Evolutionary conservation across 768 basidiomycete species (phyloP).

Genomic region (Cyclocybe cylindracea): DNA sequence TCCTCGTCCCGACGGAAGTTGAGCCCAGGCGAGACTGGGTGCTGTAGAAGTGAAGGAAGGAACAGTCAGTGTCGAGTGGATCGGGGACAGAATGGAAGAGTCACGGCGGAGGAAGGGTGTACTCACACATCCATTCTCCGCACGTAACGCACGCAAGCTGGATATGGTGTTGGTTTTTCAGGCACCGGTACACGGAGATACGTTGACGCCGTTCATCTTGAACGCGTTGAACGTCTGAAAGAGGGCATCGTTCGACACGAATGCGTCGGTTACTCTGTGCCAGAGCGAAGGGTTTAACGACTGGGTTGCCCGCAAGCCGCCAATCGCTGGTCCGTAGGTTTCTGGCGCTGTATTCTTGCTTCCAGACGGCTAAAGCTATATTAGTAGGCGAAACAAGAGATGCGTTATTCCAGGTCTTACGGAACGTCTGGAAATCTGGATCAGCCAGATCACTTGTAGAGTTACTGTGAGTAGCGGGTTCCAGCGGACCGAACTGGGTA

Average conservation of each 20-base stretch:
- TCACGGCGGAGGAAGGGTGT: background rate
- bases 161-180: slow-evolving; percentile 25
- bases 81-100: background rate
- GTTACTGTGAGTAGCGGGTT: too few species aligned
- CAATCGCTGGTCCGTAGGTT: slow-evolving; percentile 47
- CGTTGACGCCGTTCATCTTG: slow-evolving; percentile 17
- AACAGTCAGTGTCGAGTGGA: background rate
- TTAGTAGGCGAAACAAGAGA: too few species aligned
- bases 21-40: slow-evolving; percentile 20
- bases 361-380: slow-evolving; percentile 31
- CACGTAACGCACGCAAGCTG: slow-evolving; percentile 21
- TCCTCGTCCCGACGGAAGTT: slow-evolving; percentile 18
- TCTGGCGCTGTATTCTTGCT: slow-evolving; percentile 55
- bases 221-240: slow-evolving; percentile 45
- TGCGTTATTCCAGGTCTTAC: too few species aligned
- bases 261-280: slow-evolving; percentile 59
- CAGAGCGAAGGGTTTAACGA: slow-evolving; percentile 56
- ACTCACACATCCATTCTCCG: slow-evolving; percentile 27
- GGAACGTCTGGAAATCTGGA: too few species aligned
- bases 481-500: slow-evolving; percentile 24
- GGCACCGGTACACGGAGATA: slow-evolving; percentile 17
- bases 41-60: slow-evolving; percentile 14
- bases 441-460: too few species aligned
- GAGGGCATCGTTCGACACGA: slow-evolving; percentile 45
- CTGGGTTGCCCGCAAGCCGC: slow-evolving; percentile 34